Percentiles rank a stretch among this genome's conserved stretches.
Evolutionary conservation across 1,139 yeast species (phyloP).

Genomic region (Candida tunisiensis): DNA sequence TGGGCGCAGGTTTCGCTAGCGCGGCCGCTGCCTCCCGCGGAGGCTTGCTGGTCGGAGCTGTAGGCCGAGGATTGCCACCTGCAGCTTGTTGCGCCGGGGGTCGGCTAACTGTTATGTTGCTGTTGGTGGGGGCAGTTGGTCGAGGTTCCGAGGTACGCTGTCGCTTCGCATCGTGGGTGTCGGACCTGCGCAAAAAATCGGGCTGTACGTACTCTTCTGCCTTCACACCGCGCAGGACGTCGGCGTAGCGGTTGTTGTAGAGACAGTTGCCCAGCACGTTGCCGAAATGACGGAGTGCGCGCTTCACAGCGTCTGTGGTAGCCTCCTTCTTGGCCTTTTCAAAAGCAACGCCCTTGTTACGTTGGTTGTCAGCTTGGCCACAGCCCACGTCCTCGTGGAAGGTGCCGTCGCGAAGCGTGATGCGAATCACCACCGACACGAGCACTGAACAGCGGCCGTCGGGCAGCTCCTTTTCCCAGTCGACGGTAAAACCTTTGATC

Average conservation of each 20-base stretch:
- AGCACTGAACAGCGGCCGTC: slow-evolving; percentile 35
- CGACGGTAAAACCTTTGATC: slow-evolving; percentile 21
- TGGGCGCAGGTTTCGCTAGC: too few relatives aligned
- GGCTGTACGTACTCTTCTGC: too few relatives aligned
- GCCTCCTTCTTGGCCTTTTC: slow-evolving; percentile 70
- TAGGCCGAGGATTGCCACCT: too few relatives aligned
- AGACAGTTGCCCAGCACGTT: slow-evolving; percentile 63
- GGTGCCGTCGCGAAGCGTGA: slow-evolving; percentile 55
- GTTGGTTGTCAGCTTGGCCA: slow-evolving; percentile 54
- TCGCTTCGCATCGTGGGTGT: slow-evolving; percentile 7
- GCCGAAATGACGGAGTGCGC: slow-evolving; percentile 65
- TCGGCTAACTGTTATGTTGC: slow-evolving; percentile 1
- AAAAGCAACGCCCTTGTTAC: slow-evolving; percentile 45
- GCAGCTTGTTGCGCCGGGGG: too few relatives aligned
- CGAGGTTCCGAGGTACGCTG: too few relatives aligned
- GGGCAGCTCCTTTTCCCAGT: slow-evolving; percentile 15
- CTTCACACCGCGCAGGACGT: slow-evolving; percentile 32
- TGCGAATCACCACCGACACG: slow-evolving; percentile 47
- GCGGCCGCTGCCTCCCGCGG: too few relatives aligned
- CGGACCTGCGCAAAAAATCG: too few relatives aligned
- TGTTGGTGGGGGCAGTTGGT: slow-evolving; percentile 1
- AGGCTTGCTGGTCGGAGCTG: too few relatives aligned
- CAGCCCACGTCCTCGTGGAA: slow-evolving; percentile 67
- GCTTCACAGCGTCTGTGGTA: slow-evolving; percentile 57
- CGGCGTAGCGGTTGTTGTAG: slow-evolving; percentile 40